Evolutionary conservation across 2,329 filamentous ascomycete species (phyloP).

Genomic region (Annulohypoxylon truncatum): DNA sequence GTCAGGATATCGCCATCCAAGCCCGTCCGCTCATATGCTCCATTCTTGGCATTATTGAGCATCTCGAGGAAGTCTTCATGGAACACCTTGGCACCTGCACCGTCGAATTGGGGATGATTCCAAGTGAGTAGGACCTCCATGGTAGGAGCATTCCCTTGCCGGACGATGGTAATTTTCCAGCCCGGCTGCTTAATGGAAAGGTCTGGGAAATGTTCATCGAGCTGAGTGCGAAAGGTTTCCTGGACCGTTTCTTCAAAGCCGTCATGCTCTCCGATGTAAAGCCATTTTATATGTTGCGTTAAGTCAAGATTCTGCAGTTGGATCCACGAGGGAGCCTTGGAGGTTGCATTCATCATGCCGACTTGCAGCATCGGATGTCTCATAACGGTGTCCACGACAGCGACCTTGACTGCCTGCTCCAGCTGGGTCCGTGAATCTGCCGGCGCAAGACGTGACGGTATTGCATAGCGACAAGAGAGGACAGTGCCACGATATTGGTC

Average conservation of each 20-base stretch:
- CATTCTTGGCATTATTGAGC: conserved; percentile 45
- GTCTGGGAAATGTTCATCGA: conserved; percentile 31
- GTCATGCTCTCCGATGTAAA: conserved; percentile 4
- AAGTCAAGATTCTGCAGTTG: conserved; percentile 39
- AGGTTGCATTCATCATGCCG: conserved; percentile 32
- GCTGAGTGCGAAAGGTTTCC: conserved; percentile 21
- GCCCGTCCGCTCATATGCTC: conserved; percentile 28
- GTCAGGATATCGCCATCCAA: conserved; percentile 41
- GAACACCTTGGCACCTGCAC: conserved; percentile 43
- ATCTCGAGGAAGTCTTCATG: conserved; percentile 44
- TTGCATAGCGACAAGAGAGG: conserved; percentile 39
- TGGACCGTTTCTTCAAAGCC: conserved; percentile 23
- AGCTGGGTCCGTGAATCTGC: conserved; percentile 13
- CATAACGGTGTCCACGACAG: conserved; percentile 31
- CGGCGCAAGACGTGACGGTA: conserved; percentile 29
- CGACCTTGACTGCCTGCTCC: conserved; percentile 29
- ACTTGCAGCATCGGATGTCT: conserved; percentile 40
- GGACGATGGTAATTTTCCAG: conserved; percentile 40
- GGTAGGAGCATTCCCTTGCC: neutral
- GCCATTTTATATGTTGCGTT: conserved; percentile 40
- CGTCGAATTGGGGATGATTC: conserved; percentile 41
- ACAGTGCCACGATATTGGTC: conserved; percentile 38
- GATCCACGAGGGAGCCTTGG: conserved; percentile 34
- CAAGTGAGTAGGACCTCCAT: conserved; percentile 41
- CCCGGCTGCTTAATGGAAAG: conserved; percentile 29